Base-by-base conservation (phyloP, 345 rosid genomes). In the Camelina sativa region DNA sequence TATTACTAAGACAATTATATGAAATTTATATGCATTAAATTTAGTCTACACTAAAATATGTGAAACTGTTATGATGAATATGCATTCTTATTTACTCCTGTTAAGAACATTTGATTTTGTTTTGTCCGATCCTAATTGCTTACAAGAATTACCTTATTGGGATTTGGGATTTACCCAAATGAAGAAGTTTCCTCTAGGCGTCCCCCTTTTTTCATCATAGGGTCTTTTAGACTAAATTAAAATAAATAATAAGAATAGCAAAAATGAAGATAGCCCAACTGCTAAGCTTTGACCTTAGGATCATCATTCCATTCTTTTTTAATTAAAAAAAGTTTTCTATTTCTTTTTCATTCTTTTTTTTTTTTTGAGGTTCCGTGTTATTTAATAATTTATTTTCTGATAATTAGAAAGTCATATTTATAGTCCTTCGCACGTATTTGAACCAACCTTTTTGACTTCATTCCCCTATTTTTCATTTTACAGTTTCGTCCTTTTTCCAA, bases 231-330 rank as follows among this genome's bases (percentile, higher is more conserved):
- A 48, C 52, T 53, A 65, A 17, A 57, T 41, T 41, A 22, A 52
- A 76, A 28, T 46, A 67, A 75, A 34, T 7, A 15, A 9, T 28
- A 4, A 16, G 8, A 11, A 37, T 43, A n/a, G 4, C 28, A 47
- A 55, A 62, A 48, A 52, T 16, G 50, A 17, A 77, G 70, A 65
- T 71, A 71, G 72, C 56, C 72, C 72, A 77, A 71, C 80, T 71
- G 72, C 80, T 77, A 64, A 64, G 76, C 68, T 77, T 77, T 77
- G 80, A 77, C 80, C 76, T 77, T 65, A 71, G 67, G 72, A 41
- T 77, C 76, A 77, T 77, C 72, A 77, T 71, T 40, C 40, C 52
- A 75, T 75, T 44, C 63, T 25, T 13, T 30, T 44, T 28, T 28
- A 28, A 25, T 3, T 3, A 28, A 28, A 28, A 28, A 28, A 28